Base-by-base conservation (phyloP, 2,329 filamentous ascomycete genomes). In the Monilinia aucupariae region DNA sequence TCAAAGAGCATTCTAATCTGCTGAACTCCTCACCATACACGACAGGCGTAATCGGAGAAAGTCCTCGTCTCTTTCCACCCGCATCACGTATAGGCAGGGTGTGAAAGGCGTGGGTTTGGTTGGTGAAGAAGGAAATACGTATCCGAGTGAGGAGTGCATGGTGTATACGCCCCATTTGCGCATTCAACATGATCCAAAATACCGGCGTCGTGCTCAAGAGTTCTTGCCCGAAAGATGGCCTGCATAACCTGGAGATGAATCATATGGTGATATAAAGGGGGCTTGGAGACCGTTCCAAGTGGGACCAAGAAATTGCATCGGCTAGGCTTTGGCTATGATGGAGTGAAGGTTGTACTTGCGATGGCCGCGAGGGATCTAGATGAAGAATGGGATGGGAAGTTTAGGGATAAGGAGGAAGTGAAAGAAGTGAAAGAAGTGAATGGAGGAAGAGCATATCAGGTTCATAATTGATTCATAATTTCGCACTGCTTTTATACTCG, bases 231-330 rank as follows among this genome's bases (percentile, higher is more conserved):
- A 82, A 51, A 78, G 81, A 8, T 83, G 75, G 71, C 71, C 79
- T 43, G 73, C 73, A 5, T 71, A 68, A 12, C 71, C 71, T 0
- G 74, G 68, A 20, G 68, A 78, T 72, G 73, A 41, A 65, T 71
- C 53, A 77, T 79, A 68, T 62, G 43, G 47, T 52, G 68, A 66
- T 50, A 10, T 52, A 6, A 65, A 68, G 13, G 64, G 78, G 49
- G 83, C 82, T 0, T 86, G 78, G 76, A 77, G 82, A 10, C 76
- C 80, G 0, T 86, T 86, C 70, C 81, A 82, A 67, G 76, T 78
- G 62, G 83, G 84, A 0, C 76, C 78, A 2, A 72, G 83, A 15
- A 81, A 80, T 59, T 87, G 83, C 68, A 79, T 85, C 12, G 84
- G 83, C 0, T 81, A 85, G 70, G 78, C 79, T 66, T 72, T 84